These are phyloP conservation scores for Trypanosomatidae sp. DNA, from an alignment of 208 protist genomes.

Conservation along the genomic window DNA sequence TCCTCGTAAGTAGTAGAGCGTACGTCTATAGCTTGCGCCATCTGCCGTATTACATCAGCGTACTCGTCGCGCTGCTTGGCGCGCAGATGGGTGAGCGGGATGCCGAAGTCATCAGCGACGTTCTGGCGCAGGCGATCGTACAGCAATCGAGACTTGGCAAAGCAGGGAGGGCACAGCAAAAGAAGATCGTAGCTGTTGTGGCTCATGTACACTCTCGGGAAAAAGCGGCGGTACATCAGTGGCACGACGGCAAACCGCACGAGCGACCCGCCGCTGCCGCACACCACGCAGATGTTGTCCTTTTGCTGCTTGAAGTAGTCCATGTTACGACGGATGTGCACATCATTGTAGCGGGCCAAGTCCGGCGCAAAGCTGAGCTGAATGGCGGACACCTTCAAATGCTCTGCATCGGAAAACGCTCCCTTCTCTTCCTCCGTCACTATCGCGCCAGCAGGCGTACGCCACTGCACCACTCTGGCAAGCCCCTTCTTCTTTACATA, in stretches of 20 bases:
- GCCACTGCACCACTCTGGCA: slow-evolving; percentile 50
- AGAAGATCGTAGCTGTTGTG: slow-evolving; percentile 78
- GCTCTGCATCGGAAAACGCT: neutral
- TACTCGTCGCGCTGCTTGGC: slow-evolving; percentile 11
- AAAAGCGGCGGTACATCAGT: slow-evolving; percentile 65
- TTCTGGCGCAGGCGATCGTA: slow-evolving; percentile 33
- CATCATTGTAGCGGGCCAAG: slow-evolving; percentile 53
- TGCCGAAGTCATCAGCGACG: slow-evolving; percentile 44
- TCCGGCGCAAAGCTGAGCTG: slow-evolving; percentile 59
- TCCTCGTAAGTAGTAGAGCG: slow-evolving; percentile 7
- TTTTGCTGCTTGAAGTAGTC: slow-evolving; percentile 67
- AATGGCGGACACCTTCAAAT: slow-evolving; percentile 37
- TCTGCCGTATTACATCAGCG: neutral
- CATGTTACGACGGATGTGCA: slow-evolving; percentile 60
- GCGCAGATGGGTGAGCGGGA: slow-evolving; percentile 40
- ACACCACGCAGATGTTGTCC: slow-evolving; percentile 65
- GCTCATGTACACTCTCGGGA: slow-evolving; percentile 73
- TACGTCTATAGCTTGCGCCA: slow-evolving; percentile 1
- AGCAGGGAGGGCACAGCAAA: slow-evolving; percentile 57
- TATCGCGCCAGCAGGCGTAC: neutral
- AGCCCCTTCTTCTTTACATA: slow-evolving; percentile 66
- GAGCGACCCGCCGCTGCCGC: slow-evolving; percentile 31
- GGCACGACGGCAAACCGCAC: slow-evolving; percentile 63
- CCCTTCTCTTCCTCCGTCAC: slow-evolving; percentile 3
- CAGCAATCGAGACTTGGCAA: slow-evolving; percentile 30